These are phyloP conservation scores for Petunia axillaris DNA, from an alignment of 257 asterid genomes.

Conservation along the genomic window DNA sequence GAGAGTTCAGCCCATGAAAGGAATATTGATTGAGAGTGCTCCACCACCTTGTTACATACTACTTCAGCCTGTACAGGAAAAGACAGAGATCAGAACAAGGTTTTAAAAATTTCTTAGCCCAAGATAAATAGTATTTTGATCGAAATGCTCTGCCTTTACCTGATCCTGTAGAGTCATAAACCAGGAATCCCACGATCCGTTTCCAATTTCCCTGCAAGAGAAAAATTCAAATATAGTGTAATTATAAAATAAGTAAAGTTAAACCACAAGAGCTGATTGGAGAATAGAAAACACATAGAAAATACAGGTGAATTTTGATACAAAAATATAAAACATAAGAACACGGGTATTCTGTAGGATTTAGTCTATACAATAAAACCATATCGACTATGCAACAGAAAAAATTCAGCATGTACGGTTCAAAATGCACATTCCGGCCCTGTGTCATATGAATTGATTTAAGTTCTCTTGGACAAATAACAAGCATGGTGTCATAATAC, in stretches of 20 bases:
- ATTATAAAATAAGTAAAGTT: background rate
- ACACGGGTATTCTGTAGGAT: background rate
- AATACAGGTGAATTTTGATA: no score
- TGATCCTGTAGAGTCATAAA: conserved; percentile 79
- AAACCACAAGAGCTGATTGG: background rate
- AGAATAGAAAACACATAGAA: background rate
- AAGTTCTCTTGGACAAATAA: background rate
- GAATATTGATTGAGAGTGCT: conserved; percentile 23
- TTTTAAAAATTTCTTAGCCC: conserved; percentile 7
- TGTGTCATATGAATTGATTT: background rate
- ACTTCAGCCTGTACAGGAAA: conserved; percentile 70
- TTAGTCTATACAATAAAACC: conserved; percentile 11
- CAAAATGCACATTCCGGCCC: background rate
- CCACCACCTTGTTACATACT: conserved; percentile 73
- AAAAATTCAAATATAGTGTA: conserved; percentile 5
- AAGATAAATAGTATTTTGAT: conserved; percentile 10
- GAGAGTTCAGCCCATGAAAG: conserved; percentile 29
- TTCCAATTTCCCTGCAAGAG: conserved; percentile 74
- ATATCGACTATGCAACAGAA: background rate
- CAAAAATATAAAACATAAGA: no score
- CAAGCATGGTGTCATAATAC: conserved; percentile 2
- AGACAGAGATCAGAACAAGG: conserved; percentile 33
- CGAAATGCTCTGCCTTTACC: conserved; percentile 40
- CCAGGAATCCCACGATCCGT: conserved; percentile 97
- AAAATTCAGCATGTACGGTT: background rate